phyloP scores from a whole-genome alignment of 192 early-diverging fungal genomes.

The Entomortierella lignicola region DNA sequence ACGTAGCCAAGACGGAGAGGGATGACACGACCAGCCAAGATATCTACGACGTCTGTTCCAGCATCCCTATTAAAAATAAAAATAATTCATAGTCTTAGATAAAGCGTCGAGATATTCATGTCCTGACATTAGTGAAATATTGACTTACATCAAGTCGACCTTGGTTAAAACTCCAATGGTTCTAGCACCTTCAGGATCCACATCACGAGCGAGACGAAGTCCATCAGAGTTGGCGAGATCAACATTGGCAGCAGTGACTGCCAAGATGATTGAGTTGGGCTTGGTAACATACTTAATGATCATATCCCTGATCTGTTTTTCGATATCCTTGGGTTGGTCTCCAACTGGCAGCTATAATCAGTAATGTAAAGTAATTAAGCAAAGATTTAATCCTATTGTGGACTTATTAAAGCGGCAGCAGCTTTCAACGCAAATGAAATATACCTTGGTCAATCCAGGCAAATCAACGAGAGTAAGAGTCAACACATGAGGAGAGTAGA shows the following conservation, averaged over 20 bases:
- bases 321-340: constrained; percentile 99
- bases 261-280: constrained; percentile 97
- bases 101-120: too few relatives aligned
- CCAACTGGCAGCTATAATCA: constrained; percentile 87
- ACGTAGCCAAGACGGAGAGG: constrained; percentile 97
- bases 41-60: constrained; percentile 99
- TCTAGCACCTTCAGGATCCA: constrained; percentile 98
- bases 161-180: constrained; percentile 99
- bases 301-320: constrained; percentile 98
- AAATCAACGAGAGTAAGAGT: constrained; percentile 99
- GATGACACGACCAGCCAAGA: constrained; percentile 96
- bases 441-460: constrained; percentile 96
- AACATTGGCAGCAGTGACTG: constrained; percentile 97
- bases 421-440: neutral
- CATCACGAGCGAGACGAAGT: constrained; percentile 97
- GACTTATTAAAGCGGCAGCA: too few relatives aligned
- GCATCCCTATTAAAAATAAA: constrained; percentile 68
- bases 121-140: neutral
- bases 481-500: constrained; percentile 98
- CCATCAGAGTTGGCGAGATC: constrained; percentile 99
- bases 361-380: neutral
- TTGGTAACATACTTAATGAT: constrained; percentile 97
- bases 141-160: constrained; percentile 92
- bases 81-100: neutral
- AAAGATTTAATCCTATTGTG: too few relatives aligned